Conservation (phyloP, 2,329 filamentous ascomycete genomes). For the Fusarium albidum region DNA sequence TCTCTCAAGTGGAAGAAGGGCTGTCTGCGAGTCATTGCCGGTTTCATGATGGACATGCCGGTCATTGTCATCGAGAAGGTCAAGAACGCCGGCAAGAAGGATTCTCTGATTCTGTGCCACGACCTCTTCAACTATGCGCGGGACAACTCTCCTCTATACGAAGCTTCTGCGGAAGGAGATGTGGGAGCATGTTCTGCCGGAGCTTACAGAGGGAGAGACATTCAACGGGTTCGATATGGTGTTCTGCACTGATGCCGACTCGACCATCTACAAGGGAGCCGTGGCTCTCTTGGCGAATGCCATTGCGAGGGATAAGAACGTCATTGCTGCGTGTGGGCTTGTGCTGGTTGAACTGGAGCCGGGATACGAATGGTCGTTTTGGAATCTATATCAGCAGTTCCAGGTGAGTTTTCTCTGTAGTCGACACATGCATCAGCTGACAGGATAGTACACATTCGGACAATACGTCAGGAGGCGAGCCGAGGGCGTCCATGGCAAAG, state of each 20-base stretch:
- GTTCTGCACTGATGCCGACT: constrained; percentile 33
- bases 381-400: constrained; percentile 36
- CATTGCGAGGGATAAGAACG: constrained; percentile 27
- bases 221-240: constrained; percentile 35
- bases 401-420: constrained; percentile 10
- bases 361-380: constrained; percentile 34
- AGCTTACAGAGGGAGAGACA: constrained; percentile 16
- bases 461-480: constrained; percentile 33
- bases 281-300: constrained; percentile 23
- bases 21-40: constrained; percentile 21
- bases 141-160: constrained; percentile 23
- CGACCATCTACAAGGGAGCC: constrained; percentile 35
- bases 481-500: constrained; percentile 28
- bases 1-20: constrained; percentile 35
- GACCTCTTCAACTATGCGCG: constrained; percentile 34
- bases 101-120: constrained; percentile 30
- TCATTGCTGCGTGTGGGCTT: constrained; percentile 31
- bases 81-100: constrained; percentile 36
- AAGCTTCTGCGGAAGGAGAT: constrained; percentile 31
- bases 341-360: constrained; percentile 34
- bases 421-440: accelerated
- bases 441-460: constrained; percentile 25
- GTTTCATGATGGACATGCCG: constrained; percentile 34
- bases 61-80: constrained; percentile 36
- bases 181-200: constrained; percentile 26